Base-by-base conservation (phyloP, 1,284 basidiomycete species). In the Coriolopsis trogii region DNA sequence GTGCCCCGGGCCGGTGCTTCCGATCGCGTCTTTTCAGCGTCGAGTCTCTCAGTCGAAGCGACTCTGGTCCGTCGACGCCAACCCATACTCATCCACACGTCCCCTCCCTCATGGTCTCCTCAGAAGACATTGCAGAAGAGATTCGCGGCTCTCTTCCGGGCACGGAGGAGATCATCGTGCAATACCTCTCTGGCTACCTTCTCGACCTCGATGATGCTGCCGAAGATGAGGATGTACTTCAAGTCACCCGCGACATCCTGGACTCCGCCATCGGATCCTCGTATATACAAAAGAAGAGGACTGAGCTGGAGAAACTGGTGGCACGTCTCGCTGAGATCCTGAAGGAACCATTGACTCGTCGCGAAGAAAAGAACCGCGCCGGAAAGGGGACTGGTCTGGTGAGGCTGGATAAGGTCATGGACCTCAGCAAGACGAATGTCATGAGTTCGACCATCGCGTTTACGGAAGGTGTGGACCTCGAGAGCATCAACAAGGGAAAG, bases 401-500 rank as follows among this genome's bases (percentile, higher is more conserved):
- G 61, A 87, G 91, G 66, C 77, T 99, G 53, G 96, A 98, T 69
- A 93, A 93, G 70, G 91, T 95, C 37, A 87, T 99, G 77, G 91
- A 98, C 65, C 93, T 99, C 88, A 91, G 92, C 71, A 89, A 89
- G 68, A 75, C 85, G 9, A 81, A 79, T n/a, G 81, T 85, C 38
- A 87, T 95, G 73, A 93, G 90, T 38, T 89, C 77, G 46, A 95
- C 93, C 2, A 91, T 95, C 61, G 89, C 86, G 9, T 78, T 96
- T 55, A 78, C 83, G 0, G 91, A 95, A 59, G 88, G 91, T 39
- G 92, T 99, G 44, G 95, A 97, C 67, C 77, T 98, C 51, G 95
- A 97, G 71, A 92, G 89, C 45, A 92, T 94, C 56, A 95, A 93
- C 73, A 95, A 97, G 78, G 89, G 89, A 73, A 97, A 89, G 91